Conservation (phyloP, 2,329 filamentous ascomycete species). For the Pyrenochaeta sp. region DNA sequence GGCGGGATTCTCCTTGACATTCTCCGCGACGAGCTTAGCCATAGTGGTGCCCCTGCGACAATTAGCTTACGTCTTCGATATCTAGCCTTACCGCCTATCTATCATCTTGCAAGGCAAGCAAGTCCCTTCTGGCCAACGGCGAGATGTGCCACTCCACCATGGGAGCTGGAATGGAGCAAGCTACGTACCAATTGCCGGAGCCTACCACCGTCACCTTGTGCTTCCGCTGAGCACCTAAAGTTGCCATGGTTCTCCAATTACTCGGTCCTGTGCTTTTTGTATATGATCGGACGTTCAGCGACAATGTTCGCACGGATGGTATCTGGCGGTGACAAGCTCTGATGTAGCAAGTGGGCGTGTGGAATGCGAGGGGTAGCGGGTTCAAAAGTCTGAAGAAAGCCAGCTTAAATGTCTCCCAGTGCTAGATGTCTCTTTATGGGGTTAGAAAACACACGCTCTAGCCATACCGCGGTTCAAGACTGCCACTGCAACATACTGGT, state of each 20-base stretch:
- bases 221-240: slow-evolving; percentile 67
- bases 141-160: slow-evolving; percentile 1
- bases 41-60: slow-evolving; percentile 88
- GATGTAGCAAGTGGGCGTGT: slow-evolving; percentile 24
- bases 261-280: slow-evolving; percentile 5
- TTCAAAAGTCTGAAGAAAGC: slow-evolving; percentile 28
- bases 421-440: slow-evolving; percentile 15
- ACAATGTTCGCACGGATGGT: slow-evolving; percentile 12
- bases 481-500: slow-evolving; percentile 21
- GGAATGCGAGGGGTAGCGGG: slow-evolving; percentile 17
- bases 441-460: slow-evolving; percentile 16
- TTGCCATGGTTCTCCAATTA: slow-evolving; percentile 54
- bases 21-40: slow-evolving; percentile 95
- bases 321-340: slow-evolving; percentile 28
- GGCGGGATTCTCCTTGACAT: slow-evolving; percentile 77
- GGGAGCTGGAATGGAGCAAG: neutral
- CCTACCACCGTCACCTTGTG: slow-evolving; percentile 95
- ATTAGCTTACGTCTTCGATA: slow-evolving; percentile 14
- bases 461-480: slow-evolving; percentile 34
- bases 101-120: neutral
- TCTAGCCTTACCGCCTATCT: neutral
- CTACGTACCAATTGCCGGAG: slow-evolving; percentile 88
- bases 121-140: neutral
- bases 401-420: slow-evolving; percentile 30
- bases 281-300: slow-evolving; percentile 13